Base-by-base conservation (phyloP, 1,284 basidiomycete genomes). In the Coriolopsis trogii region DNA sequence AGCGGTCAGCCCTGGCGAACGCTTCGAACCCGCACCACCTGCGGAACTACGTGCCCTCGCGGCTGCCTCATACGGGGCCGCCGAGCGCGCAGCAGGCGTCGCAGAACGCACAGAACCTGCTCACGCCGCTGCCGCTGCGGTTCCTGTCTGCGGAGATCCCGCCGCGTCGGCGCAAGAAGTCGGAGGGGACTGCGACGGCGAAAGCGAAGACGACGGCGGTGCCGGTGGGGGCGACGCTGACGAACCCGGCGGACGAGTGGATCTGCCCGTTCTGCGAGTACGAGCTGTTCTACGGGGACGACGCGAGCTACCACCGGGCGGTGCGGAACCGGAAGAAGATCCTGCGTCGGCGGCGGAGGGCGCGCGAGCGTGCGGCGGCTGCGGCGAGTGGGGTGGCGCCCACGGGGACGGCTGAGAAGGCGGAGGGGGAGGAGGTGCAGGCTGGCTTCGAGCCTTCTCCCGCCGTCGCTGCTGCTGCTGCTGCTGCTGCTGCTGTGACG, bases 251-350 rank as follows among this genome's bases (percentile, higher is more conserved):
- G 46, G 91, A 92, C 28, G 93, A 95, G 67, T 95, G 91, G 86
- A 87, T 95, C 57, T 95, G 93, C 66, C 81, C 87, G 58, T 88
- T 89, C 63, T 95, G 93, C 74, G 92, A 95, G 70, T 92, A 92
- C 67, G 78, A 83, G 58, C 68, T 95, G 51, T 93, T 93, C 67
- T 95, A 90, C 66, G 88, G 90, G 9, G 89, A 89, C 53, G 84
- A 87, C 23, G 59, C 66, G 44, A 80, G 79, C 53, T 87, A 83
- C 66, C 73, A 80, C 55, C 74, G 80, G 28, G 88, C 87, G 30
- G 75, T 94, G 53, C 75, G 83, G 66, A 84, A 79, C 60, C 74
- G 93, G 55, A 92, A 91, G 74, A 87, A 86, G 76, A 87, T 93
- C 50, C 70, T 94, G 61, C 78, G 78, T 63, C 73, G 92, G 45